Conservation (phyloP, 108 stramenopile species). For the Poteriospumella lacustris region DNA sequence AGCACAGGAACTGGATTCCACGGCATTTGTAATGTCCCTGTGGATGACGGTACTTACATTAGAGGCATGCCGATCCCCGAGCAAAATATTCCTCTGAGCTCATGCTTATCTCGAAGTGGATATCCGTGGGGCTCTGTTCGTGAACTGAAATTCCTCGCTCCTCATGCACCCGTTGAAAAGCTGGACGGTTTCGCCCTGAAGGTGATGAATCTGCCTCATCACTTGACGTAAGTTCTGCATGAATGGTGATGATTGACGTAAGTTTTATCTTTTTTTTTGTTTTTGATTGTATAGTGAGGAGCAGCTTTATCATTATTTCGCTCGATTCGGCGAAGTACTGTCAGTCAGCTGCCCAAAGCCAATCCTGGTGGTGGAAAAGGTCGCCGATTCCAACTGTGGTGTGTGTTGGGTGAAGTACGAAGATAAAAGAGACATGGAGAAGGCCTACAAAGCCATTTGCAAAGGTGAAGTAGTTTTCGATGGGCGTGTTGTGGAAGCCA, state of each 20-base stretch:
- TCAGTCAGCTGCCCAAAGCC: conserved; percentile 9
- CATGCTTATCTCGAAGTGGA: conserved; percentile 1
- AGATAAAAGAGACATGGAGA: conserved; percentile 47
- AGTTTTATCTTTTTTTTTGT: neutral
- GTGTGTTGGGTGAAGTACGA: conserved; percentile 49
- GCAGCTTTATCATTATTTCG: neutral
- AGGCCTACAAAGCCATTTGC: conserved; percentile 35
- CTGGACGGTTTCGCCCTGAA: neutral
- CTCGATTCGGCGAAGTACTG: neutral
- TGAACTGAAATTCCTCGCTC: neutral
- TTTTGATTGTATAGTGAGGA: neutral
- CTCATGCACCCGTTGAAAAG: neutral
- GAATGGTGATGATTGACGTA: no score
- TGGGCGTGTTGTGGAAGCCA: neutral
- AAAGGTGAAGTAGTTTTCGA: neutral
- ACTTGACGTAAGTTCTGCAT: no score
- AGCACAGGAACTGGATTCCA: neutral
- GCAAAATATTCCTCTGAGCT: neutral
- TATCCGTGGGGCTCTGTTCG: conserved; percentile 1
- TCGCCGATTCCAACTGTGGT: conserved; percentile 27
- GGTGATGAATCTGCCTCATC: no score
- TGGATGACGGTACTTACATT: neutral
- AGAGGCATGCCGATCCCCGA: neutral
- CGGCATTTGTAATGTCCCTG: neutral
- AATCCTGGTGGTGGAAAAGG: neutral